These are phyloP conservation scores for Chenopodium formosanum DNA, from an alignment of 148 eudicot genomes.

Conservation along the genomic window DNA sequence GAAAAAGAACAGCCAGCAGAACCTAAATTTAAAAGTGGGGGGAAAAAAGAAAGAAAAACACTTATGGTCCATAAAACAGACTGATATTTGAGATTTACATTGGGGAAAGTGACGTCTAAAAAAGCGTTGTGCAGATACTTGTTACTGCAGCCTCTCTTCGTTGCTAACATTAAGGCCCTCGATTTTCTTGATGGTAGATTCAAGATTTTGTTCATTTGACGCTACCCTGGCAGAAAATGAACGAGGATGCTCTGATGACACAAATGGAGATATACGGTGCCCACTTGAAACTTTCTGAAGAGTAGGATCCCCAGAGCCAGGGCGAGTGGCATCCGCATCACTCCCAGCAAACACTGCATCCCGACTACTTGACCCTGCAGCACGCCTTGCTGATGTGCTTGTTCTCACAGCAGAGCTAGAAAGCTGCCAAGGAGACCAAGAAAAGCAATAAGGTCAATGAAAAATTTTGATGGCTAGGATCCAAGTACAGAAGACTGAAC, in stretches of 20 bases:
- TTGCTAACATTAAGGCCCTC: constrained; percentile 65
- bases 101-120: constrained; percentile 8
- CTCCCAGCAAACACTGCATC: constrained; percentile 41
- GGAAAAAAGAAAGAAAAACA: constrained; percentile 10
- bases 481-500: neutral
- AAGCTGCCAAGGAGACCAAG: constrained; percentile 17
- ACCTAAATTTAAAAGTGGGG: neutral
- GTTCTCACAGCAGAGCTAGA: constrained; percentile 29
- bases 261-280: constrained; percentile 32
- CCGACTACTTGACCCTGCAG: constrained; percentile 46
- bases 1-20: constrained; percentile 10
- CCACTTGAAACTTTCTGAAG: constrained; percentile 31
- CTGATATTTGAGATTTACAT: constrained; percentile 24
- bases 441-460: neutral
- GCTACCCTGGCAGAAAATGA: constrained; percentile 27
- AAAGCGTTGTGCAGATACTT: neutral
- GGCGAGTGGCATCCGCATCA: constrained; percentile 34
- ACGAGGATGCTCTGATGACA: constrained; percentile 38
- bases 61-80: constrained; percentile 19
- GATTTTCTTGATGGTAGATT: constrained; percentile 67
- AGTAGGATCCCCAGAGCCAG: constrained; percentile 19
- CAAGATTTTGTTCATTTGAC: constrained; percentile 37
- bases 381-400: constrained; percentile 39
- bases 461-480: neutral
- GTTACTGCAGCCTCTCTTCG: constrained; percentile 50